Conservation (phyloP, 2,329 filamentous ascomycete species). For the Beauveria bassiana region DNA sequence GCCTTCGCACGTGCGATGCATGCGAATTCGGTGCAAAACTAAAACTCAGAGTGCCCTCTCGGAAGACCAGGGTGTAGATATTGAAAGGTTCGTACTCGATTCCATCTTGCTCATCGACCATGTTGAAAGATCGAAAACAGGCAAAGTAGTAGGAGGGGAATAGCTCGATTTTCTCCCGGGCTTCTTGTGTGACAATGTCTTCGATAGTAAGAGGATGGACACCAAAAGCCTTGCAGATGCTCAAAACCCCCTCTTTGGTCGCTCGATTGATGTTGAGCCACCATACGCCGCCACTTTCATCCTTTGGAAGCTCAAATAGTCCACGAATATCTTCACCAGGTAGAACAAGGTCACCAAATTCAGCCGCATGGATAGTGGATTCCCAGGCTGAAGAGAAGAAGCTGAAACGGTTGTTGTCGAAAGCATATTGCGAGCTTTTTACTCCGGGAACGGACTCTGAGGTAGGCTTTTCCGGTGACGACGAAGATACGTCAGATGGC, state of each 20-base stretch:
- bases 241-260: constrained; percentile 78
- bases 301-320: constrained; percentile 64
- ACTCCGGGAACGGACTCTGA: constrained; percentile 24
- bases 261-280: constrained; percentile 94
- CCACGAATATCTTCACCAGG: constrained; percentile 85
- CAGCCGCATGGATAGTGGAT: constrained; percentile 83
- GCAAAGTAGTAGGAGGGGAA: constrained; percentile 98
- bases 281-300: constrained; percentile 76
- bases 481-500: constrained; percentile 37
- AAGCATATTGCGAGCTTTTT: constrained; percentile 25
- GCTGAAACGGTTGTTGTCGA: constrained; percentile 76
- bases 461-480: constrained; percentile 40
- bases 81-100: constrained; percentile 92
- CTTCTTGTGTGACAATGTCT: constrained; percentile 91
- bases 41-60: constrained; percentile 90
- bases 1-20: constrained; percentile 78
- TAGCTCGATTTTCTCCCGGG: constrained; percentile 95
- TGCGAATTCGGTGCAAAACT: constrained; percentile 85
- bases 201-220: constrained; percentile 94
- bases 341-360: constrained; percentile 79
- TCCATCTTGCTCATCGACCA: constrained; percentile 67
- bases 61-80: constrained; percentile 93
- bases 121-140: constrained; percentile 87
- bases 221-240: constrained; percentile 88
- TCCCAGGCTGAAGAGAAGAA: constrained; percentile 96